phyloP scores from a whole-genome alignment of 2,329 filamentous ascomycete genomes.

The Monilinia laxa region DNA sequence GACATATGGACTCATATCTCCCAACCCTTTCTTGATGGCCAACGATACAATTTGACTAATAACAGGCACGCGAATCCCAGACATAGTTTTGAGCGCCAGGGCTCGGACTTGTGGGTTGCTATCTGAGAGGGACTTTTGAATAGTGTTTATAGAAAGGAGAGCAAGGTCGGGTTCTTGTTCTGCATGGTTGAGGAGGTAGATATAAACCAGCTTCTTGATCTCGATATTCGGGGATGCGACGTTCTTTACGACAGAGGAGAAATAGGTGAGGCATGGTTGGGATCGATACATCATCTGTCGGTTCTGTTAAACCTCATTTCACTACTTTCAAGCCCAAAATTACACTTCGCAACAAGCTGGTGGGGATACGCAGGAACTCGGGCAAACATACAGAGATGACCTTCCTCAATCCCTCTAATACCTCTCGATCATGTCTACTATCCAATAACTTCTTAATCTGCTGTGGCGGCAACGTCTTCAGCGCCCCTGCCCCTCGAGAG shows the following conservation, averaged over 20 bases:
- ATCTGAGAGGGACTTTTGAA: constrained; percentile 95
- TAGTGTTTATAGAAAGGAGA: constrained; percentile 95
- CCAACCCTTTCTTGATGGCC: constrained; percentile 89
- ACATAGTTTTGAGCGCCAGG: constrained; percentile 94
- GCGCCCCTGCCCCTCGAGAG: constrained; percentile 52
- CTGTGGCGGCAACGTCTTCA: constrained; percentile 67
- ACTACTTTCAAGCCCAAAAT: neutral
- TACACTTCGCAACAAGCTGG: constrained; percentile 1
- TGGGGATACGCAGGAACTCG: neutral
- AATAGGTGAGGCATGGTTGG: constrained; percentile 86
- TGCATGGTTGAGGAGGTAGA: constrained; percentile 95
- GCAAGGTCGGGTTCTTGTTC: constrained; percentile 95
- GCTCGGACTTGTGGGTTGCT: constrained; percentile 86
- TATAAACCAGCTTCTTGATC: constrained; percentile 98
- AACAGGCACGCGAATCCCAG: constrained; percentile 91
- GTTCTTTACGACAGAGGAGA: constrained; percentile 98
- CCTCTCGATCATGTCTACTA: constrained; percentile 87
- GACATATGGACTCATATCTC: constrained; percentile 92
- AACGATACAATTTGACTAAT: constrained; percentile 97
- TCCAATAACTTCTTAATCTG: constrained; percentile 95
- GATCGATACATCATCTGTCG: constrained; percentile 89
- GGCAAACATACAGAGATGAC: constrained; percentile 71
- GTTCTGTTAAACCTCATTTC: constrained; percentile 22
- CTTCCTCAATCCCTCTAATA: constrained; percentile 84
- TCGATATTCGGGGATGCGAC: constrained; percentile 91